Base-by-base conservation (phyloP, 1,284 basidiomycete species). In the Trametes hirsuta region DNA sequence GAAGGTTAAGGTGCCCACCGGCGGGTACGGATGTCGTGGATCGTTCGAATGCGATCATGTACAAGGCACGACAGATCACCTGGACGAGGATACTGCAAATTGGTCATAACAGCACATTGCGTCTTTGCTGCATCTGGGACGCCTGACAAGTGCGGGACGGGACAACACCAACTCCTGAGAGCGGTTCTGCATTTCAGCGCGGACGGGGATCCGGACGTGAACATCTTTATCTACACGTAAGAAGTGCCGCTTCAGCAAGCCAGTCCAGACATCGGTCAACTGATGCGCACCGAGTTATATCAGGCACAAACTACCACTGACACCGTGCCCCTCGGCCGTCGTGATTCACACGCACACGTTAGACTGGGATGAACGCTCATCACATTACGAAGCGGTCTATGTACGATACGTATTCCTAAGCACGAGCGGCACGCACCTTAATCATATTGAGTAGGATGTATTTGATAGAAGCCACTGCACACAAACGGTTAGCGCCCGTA, bases 41-140 rank as follows among this genome's bases (percentile, higher is more conserved):
- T 11, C 30, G 30, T 30, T 36, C 21, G 30, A 35, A 0, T 39
- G 22, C 10, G 10, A 6, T 36, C 51, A 34, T 22, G 22, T 24
- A 30, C 47, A 40, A 47, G 45, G 46, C 47, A 55, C 53, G 22
- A 14, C 21, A 21, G 53, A n/a, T 55, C 46, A 48, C 36, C 53
- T 55, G 46, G 18, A 21, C 21, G 39, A 6, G 9, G 1, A 6
- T 11, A 14, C 37, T 41, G 22, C 18, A 55, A 21, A 47, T 25
- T 41, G 18, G 6, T 6, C 24, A 53, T 15, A 14, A 21, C 18
- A 9, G 51, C 42, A 10, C 51, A 44, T n/a, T n/a, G n/a, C 14
- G 30, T 18, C 18, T 18, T 18, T 18, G 2, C 18, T 40, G 22
- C 2, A 44, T n/a, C 4, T 18, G 36, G 18, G 37, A 6, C 35